Percentiles rank a stretch among this genome's conserved stretches.
Conservation (phyloP, 2,329 filamentous ascomycete genomes). For the Aspergillus sp. region DNA sequence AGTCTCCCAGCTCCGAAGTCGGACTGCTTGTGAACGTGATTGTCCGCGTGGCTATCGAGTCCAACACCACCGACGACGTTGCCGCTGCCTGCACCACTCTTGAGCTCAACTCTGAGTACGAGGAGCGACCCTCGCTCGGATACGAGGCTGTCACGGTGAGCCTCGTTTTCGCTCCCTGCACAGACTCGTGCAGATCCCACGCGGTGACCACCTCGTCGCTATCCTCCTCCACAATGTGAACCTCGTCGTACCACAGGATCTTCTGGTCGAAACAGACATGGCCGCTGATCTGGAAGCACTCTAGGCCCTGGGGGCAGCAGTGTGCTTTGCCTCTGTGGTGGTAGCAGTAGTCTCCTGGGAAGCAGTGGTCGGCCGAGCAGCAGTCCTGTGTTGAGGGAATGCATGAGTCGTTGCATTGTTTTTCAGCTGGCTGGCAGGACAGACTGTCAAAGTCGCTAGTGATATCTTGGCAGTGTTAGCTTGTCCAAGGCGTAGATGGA, state of each 20-base stretch:
- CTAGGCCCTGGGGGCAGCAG: background rate
- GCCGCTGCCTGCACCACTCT: background rate
- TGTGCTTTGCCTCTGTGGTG: background rate
- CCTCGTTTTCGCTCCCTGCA: background rate
- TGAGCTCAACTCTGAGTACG: background rate
- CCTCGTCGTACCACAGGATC: background rate
- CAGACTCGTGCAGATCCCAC: background rate
- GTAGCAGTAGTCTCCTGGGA: conserved; percentile 1
- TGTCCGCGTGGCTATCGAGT: background rate
- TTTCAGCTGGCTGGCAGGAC: background rate
- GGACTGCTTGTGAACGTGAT: background rate
- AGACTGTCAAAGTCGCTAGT: background rate
- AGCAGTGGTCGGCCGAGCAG: conserved; percentile 1
- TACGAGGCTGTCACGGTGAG: background rate
- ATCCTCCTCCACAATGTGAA: background rate
- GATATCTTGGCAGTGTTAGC: background rate
- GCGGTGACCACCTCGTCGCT: background rate
- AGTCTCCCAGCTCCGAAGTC: background rate
- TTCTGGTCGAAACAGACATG: background rate
- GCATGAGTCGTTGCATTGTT: background rate
- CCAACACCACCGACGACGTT: background rate
- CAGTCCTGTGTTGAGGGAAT: background rate
- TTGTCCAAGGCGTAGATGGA: no score
- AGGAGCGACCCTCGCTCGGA: background rate
- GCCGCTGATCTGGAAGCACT: background rate